phyloP scores from a whole-genome alignment of 225 moss, liverwort and hornwort genomes.

The Straminergon stramineum region DNA sequence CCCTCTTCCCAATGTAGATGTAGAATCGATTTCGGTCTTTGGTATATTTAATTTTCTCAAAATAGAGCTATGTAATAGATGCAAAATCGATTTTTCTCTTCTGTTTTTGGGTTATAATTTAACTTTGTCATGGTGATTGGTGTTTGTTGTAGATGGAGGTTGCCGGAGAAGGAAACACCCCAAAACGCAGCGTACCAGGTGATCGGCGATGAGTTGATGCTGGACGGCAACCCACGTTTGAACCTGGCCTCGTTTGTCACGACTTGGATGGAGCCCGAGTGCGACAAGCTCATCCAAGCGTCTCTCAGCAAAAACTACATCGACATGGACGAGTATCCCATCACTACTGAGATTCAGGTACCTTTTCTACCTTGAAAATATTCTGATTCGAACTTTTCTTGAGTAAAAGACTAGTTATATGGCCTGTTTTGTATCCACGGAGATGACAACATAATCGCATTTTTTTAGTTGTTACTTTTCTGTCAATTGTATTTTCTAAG shows the following conservation, averaged over 20 bases:
- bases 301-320: slow-evolving; percentile 48
- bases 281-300: slow-evolving; percentile 36
- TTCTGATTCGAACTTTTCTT: no score
- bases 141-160: slow-evolving; percentile 1
- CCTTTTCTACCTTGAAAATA: not conserved
- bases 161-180: slow-evolving; percentile 23
- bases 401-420: no score
- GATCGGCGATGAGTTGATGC: slow-evolving; percentile 49
- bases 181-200: slow-evolving; percentile 42
- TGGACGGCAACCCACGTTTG: slow-evolving; percentile 52
- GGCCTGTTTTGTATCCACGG: not conserved
- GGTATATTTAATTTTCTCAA: not conserved
- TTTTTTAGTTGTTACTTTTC: no score
- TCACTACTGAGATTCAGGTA: slow-evolving; percentile 32
- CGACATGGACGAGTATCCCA: slow-evolving; percentile 60
- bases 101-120: not conserved
- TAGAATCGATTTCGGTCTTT: not conserved
- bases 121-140: not conserved
- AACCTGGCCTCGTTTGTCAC: slow-evolving; percentile 48
- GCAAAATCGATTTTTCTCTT: not conserved
- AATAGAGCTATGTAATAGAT: no score
- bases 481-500: not conserved
- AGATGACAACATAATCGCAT: not conserved
- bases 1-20: not conserved
- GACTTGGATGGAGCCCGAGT: slow-evolving; percentile 61